Evolutionary conservation across 2,329 filamentous ascomycete genomes (phyloP).

Genomic region (Aschersonia sp.): DNA sequence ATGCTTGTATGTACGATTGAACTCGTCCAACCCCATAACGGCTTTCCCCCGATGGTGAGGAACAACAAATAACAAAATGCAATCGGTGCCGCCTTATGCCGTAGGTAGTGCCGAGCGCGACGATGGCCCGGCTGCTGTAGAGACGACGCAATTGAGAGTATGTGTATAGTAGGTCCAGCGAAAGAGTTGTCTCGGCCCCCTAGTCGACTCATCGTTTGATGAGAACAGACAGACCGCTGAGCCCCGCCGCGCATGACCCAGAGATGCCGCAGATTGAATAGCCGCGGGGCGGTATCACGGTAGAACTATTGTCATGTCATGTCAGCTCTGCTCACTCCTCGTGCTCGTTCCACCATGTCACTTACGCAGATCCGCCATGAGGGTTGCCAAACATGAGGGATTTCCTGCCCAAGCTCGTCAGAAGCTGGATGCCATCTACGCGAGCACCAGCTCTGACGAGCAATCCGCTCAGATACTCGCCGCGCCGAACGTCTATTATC

Average conservation of each 20-base stretch:
- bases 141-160: too few relatives aligned
- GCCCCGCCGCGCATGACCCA: slow-evolving; percentile 65
- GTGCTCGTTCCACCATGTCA: slow-evolving; percentile 11
- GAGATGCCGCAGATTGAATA: slow-evolving; percentile 81
- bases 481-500: slow-evolving; percentile 60
- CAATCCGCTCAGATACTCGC: slow-evolving; percentile 82
- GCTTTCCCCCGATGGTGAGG: not conserved
- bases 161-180: not conserved
- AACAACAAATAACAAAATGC: not conserved
- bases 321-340: not conserved
- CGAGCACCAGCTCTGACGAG: slow-evolving; percentile 64
- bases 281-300: slow-evolving; percentile 74
- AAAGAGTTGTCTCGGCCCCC: not conserved
- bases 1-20: not conserved
- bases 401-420: slow-evolving; percentile 78
- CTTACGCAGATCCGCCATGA: slow-evolving; percentile 68
- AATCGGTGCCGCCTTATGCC: too few relatives aligned
- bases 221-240: slow-evolving; percentile 76
- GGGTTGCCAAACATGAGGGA: slow-evolving; percentile 76
- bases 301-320: slow-evolving; percentile 44
- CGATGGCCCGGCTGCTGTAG: too few relatives aligned
- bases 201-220: slow-evolving; percentile 24
- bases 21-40: not conserved
- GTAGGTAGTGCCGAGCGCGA: too few relatives aligned
- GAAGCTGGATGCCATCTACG: slow-evolving; percentile 79